Conservation (phyloP, 495 filamentous ascomycete species). For the Mytilinidion resinicola region DNA sequence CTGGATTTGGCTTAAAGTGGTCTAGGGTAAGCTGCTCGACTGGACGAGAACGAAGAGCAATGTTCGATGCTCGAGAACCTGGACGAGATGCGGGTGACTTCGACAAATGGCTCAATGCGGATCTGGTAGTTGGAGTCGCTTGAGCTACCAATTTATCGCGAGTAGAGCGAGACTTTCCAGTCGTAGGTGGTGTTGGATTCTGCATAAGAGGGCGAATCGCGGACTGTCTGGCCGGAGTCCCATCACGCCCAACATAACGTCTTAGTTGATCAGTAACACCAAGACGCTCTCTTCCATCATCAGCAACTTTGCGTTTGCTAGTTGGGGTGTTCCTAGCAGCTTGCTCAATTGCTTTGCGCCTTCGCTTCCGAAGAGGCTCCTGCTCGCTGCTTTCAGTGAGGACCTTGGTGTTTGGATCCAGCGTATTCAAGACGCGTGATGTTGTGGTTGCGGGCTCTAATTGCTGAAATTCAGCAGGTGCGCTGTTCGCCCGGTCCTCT, state of each 20-base stretch:
- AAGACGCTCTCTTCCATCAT: no score
- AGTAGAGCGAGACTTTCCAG: no score
- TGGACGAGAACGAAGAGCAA: conserved; percentile 25
- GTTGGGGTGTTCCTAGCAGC: not conserved
- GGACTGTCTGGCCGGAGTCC: no score
- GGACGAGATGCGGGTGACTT: not conserved
- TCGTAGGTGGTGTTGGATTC: no score
- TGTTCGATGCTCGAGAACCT: not conserved
- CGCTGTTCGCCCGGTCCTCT: conserved; percentile 15
- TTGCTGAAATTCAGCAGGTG: conserved; percentile 1
- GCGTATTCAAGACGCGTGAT: conserved; percentile 2
- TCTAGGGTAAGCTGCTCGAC: conserved; percentile 27
- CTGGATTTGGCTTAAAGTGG: conserved; percentile 83
- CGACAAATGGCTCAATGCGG: not conserved
- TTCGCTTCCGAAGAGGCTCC: conserved; percentile 7
- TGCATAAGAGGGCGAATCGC: no score
- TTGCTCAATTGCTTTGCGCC: not conserved
- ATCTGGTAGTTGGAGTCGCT: not conserved
- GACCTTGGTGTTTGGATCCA: conserved; percentile 14
- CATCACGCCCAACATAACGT: no score
- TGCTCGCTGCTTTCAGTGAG: not conserved
- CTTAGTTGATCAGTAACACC: no score
- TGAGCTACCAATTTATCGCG: not conserved
- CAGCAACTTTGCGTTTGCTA: no score
- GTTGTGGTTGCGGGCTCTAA: not conserved